phyloP scores from a whole-genome alignment of 495 filamentous ascomycete species.

The Xylaria sp. region DNA sequence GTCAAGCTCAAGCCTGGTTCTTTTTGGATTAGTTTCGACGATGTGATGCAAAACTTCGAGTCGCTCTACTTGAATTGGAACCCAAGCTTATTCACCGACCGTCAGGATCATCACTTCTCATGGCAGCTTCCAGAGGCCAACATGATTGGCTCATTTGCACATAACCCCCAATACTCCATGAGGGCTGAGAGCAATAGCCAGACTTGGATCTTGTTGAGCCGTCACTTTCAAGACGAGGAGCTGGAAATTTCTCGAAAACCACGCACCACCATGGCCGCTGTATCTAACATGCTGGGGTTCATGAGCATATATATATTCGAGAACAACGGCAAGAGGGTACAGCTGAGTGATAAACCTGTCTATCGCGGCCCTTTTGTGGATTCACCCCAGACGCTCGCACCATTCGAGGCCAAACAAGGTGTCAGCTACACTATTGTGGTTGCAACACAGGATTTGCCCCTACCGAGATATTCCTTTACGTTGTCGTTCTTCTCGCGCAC shows the following conservation, averaged over 20 bases:
- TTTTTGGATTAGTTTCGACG: constrained; percentile 91
- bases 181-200: constrained; percentile 60
- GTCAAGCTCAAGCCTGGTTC: constrained; percentile 63
- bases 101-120: constrained; percentile 87
- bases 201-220: constrained; percentile 84
- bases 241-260: constrained; percentile 48
- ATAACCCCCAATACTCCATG: constrained; percentile 85
- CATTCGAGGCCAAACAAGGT: constrained; percentile 66
- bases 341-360: constrained; percentile 69
- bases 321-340: constrained; percentile 73
- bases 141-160: constrained; percentile 68
- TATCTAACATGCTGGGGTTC: constrained; percentile 68
- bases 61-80: constrained; percentile 99
- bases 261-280: constrained; percentile 43
- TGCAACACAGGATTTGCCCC: constrained; percentile 76
- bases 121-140: constrained; percentile 76
- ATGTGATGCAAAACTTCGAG: constrained; percentile 87
- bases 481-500: constrained; percentile 76
- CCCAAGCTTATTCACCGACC: constrained; percentile 77
- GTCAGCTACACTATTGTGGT: constrained; percentile 78
- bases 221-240: constrained; percentile 72
- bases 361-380: constrained; percentile 85
- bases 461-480: constrained; percentile 77
- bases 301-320: constrained; percentile 86
- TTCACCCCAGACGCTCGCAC: constrained; percentile 87